These are phyloP conservation scores for Aspergillus leporis DNA, from an alignment of 495 filamentous ascomycete genomes.

Conservation along the genomic window DNA sequence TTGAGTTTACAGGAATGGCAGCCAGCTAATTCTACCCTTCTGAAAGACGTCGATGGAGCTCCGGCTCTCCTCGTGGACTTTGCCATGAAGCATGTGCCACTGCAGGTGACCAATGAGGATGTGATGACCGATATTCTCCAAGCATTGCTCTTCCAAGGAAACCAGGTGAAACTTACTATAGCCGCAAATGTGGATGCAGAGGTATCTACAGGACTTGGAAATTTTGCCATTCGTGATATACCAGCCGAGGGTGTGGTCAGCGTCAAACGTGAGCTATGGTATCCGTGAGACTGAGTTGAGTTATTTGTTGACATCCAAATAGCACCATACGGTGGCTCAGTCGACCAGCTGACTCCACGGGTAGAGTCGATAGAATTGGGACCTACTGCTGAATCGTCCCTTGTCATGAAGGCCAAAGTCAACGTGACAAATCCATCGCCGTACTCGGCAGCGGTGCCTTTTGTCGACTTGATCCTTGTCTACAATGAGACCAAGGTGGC, in stretches of 20 bases:
- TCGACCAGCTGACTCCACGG: constrained; percentile 57
- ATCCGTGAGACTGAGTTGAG: neutral
- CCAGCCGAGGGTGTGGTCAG: constrained; percentile 82
- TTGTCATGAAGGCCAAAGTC: constrained; percentile 66
- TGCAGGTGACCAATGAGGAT: constrained; percentile 75
- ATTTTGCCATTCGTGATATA: constrained; percentile 74
- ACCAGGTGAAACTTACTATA: constrained; percentile 64
- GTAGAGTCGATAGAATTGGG: constrained; percentile 66
- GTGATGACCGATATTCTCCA: constrained; percentile 75
- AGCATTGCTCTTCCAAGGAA: constrained; percentile 69
- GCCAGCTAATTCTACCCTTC: constrained; percentile 72
- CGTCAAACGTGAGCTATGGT: constrained; percentile 74
- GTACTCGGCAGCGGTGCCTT: constrained; percentile 79
- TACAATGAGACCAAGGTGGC: constrained; percentile 74
- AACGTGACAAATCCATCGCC: constrained; percentile 89
- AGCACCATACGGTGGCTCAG: constrained; percentile 45
- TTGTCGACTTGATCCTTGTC: constrained; percentile 69
- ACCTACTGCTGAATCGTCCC: constrained; percentile 64
- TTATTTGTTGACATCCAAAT: constrained; percentile 22
- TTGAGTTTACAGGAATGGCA: constrained; percentile 83
- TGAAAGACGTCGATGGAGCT: constrained; percentile 54
- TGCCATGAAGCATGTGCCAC: constrained; percentile 70
- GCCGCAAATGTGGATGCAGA: constrained; percentile 82
- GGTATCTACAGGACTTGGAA: constrained; percentile 75
- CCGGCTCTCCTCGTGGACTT: constrained; percentile 70